These are phyloP conservation scores for Polytrichum commune DNA, from an alignment of 225 moss, liverwort and hornwort species.

Conservation along the genomic window DNA sequence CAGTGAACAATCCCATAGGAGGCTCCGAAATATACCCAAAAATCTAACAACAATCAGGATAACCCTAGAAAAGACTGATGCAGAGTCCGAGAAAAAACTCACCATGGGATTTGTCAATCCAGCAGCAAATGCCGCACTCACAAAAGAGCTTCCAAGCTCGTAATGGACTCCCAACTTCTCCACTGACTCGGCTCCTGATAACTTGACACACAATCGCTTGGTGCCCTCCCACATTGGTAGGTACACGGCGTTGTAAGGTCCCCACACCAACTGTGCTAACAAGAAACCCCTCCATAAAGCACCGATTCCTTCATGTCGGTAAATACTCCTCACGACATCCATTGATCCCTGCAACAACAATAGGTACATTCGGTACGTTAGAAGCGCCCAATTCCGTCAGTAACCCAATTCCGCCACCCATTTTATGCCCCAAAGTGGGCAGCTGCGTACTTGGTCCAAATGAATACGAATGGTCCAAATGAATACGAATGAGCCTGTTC, in stretches of 20 bases:
- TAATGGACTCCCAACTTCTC: conserved; percentile 73
- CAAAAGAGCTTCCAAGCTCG: conserved; percentile 83
- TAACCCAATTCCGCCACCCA: no score
- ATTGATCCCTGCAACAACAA: conserved; percentile 60
- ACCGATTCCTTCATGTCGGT: conserved; percentile 58
- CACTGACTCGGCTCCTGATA: conserved; percentile 70
- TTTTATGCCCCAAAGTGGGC: no score
- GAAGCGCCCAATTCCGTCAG: no score
- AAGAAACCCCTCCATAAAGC: conserved; percentile 79
- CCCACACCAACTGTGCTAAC: conserved; percentile 89
- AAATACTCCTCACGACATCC: conserved; percentile 62
- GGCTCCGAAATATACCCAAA: no score
- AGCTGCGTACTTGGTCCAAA: no score
- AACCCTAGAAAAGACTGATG: neutral
- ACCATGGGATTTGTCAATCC: conserved; percentile 92
- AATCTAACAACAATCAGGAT: no score
- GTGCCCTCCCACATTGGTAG: conserved; percentile 85
- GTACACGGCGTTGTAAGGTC: conserved; percentile 92
- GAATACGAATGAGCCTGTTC: no score
- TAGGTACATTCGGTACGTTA: neutral
- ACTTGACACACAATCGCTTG: conserved; percentile 46
- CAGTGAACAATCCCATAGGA: no score
- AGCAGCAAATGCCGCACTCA: conserved; percentile 82
- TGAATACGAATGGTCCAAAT: no score
- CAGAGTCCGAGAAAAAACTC: neutral